Base-by-base conservation (phyloP, 2,329 filamentous ascomycete species). In the Arthrobotrys sphaeroides region DNA sequence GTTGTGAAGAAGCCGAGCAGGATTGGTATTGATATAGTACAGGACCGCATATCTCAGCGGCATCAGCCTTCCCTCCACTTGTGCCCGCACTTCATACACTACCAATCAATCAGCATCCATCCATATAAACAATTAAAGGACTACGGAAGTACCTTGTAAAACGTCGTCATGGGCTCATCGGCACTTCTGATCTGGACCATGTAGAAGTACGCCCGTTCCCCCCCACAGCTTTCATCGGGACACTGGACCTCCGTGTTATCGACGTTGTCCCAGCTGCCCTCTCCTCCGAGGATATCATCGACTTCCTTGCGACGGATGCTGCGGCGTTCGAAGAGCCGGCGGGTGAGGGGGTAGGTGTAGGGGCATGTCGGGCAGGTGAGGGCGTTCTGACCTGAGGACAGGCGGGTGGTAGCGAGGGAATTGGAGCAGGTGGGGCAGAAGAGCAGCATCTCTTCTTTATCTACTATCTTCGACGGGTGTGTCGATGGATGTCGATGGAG, bases 81-180 rank as follows among this genome's bases (percentile, higher is more conserved):
- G 77, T 88, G 84, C 22, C 86, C 87, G 79, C 89, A 91, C 10
- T 85, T 85, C 87, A 90, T 90, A 81, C 89, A 91, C 88, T 89
- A 78, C 69, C 18, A 7, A 16, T 3, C 24, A 33, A 45, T 61
- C 77, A 59, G 79, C 72, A 31, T 51, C 16, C 77, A 64, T n/a
- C 47, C 72, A 69, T 61, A 77, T 57, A 43, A 33, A n/a, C 4
- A 4, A 22, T 16, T 16, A 16, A 13, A 22, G 45, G 33, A 31
- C 10, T 22, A 13, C 3, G n/a, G n/a, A 22, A 18, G 65, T 81
- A 92, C 91, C 88, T 93, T 95, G 84, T 90, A 96, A 84, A 98
- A 98, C 75, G 90, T 94, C 78, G 95, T 99, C 91, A 97, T 97
- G 75, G 95, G 95, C 86, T 99, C 95, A 84, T 99, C 95, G 61